These are phyloP conservation scores for Leccinum imitatum DNA, from an alignment of 768 basidiomycete species.

Conservation along the genomic window DNA sequence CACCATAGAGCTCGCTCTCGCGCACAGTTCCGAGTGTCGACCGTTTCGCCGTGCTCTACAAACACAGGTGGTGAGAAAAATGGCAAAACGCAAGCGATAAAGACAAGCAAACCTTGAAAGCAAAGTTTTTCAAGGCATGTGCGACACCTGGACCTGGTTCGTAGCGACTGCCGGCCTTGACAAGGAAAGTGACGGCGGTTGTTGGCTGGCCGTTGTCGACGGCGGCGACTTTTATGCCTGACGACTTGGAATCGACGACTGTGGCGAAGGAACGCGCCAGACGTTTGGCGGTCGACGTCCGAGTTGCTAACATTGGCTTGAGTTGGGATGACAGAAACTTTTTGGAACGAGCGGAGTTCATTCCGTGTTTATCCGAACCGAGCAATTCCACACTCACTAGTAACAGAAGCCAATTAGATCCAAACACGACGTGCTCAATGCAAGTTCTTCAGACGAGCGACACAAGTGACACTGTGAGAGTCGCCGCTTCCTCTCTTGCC, in stretches of 20 bases:
- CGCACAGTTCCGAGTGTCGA: constrained; percentile 89
- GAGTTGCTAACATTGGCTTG: constrained; percentile 56
- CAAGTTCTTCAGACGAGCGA: no score
- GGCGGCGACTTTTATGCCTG: constrained; percentile 84
- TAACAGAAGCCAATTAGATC: no score
- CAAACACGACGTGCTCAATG: no score
- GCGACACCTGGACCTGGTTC: constrained; percentile 89
- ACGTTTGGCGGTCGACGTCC: constrained; percentile 59
- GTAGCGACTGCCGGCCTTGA: constrained; percentile 91
- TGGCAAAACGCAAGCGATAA: not conserved
- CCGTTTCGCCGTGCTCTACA: constrained; percentile 79
- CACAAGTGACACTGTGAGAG: no score
- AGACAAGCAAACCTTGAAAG: constrained; percentile 81
- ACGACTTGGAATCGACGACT: constrained; percentile 58
- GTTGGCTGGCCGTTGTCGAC: constrained; percentile 83
- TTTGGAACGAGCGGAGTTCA: constrained; percentile 29
- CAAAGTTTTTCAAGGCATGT: constrained; percentile 95
- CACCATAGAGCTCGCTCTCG: constrained; percentile 92
- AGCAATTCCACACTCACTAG: no score
- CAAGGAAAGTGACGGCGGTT: constrained; percentile 80
- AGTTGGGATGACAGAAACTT: not conserved
- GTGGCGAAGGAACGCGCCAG: constrained; percentile 77
- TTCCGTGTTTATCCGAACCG: constrained; percentile 29
- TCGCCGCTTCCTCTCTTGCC: no score
- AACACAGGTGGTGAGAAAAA: not conserved